These are phyloP conservation scores for Kwoniella shivajii DNA, from an alignment of 1,284 basidiomycete genomes.

Conservation along the genomic window DNA sequence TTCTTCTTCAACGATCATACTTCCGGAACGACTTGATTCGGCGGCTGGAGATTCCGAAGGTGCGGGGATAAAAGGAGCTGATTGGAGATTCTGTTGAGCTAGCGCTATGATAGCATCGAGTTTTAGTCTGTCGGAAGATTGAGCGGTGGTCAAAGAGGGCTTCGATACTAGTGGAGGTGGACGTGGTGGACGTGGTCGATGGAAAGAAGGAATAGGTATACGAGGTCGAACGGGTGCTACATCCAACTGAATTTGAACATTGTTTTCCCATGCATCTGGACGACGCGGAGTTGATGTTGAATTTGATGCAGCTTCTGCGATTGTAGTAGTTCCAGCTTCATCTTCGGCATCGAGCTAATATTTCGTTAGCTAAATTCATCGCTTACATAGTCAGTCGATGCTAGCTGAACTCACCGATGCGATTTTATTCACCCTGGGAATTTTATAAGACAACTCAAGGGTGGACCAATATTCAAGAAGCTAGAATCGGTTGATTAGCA, in stretches of 20 bases:
- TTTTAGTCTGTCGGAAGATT: conserved; percentile 33
- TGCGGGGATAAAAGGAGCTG: conserved; percentile 51
- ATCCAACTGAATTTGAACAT: conserved; percentile 28
- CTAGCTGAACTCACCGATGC: conserved; percentile 28
- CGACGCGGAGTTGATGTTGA: conserved; percentile 26
- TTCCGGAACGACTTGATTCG: conserved; percentile 32
- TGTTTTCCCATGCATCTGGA: conserved; percentile 44
- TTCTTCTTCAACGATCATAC: conserved; percentile 29
- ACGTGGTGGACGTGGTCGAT: conserved; percentile 30
- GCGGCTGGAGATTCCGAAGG: conserved; percentile 41
- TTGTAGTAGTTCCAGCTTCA: conserved; percentile 47
- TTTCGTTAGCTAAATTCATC: not conserved
- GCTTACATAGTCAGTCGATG: not conserved
- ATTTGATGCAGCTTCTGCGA: conserved; percentile 37
- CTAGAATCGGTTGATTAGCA: conserved; percentile 10
- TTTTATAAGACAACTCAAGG: conserved; percentile 46
- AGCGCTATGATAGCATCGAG: conserved; percentile 55
- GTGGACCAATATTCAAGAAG: conserved; percentile 48
- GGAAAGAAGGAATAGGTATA: conserved; percentile 22
- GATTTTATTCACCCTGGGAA: conserved; percentile 46
- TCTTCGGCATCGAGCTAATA: conserved; percentile 50
- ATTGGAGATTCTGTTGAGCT: conserved; percentile 53
- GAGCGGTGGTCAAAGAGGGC: conserved; percentile 15
- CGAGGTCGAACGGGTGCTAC: conserved; percentile 39
- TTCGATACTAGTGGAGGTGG: conserved; percentile 28